Percentiles rank a stretch among this genome's conserved stretches.
Evolutionary conservation across 306 rosid genomes (phyloP).

Genomic region (Quillaja saponaria): DNA sequence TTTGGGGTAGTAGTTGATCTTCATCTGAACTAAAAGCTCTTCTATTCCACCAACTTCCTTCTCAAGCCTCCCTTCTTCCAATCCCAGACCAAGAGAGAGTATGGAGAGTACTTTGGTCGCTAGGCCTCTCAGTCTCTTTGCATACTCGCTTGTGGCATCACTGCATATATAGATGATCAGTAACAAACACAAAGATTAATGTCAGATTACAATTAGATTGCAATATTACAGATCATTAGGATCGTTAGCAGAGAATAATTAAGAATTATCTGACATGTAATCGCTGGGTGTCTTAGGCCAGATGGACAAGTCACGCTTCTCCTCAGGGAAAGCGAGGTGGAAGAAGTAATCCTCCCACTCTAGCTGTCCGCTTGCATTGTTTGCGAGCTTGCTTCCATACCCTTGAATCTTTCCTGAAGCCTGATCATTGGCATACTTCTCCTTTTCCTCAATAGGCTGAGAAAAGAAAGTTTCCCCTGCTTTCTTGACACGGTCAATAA

Average conservation of each 20-base stretch:
- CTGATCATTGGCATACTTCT: conserved; percentile 75
- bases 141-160: conserved; percentile 67
- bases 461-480: conserved; percentile 61
- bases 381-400: conserved; percentile 89
- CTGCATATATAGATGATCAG: conserved; percentile 29
- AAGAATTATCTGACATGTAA: conserved; percentile 48
- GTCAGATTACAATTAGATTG: no score
- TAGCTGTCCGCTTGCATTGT: conserved; percentile 67
- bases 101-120: conserved; percentile 50
- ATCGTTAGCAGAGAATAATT: no score
- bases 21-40: conserved; percentile 76
- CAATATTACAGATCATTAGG: no score
- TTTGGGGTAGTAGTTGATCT: conserved; percentile 79
- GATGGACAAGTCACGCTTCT: conserved; percentile 60
- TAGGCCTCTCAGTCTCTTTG: conserved; percentile 55
- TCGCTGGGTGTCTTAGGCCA: conserved; percentile 74
- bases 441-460: conserved; percentile 65
- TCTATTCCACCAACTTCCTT: conserved; percentile 79
- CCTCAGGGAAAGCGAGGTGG: conserved; percentile 64
- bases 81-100: conserved; percentile 62
- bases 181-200: not conserved
- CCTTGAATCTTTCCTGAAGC: conserved; percentile 64
- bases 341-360: conserved; percentile 93
- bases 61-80: conserved; percentile 75
- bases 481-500: conserved; percentile 39